Evolutionary conservation across 2,329 filamentous ascomycete species (phyloP), one percentile per base, ranked within the genome.

Genomic region (Nothophaeocryptopus gaeumannii): DNA sequence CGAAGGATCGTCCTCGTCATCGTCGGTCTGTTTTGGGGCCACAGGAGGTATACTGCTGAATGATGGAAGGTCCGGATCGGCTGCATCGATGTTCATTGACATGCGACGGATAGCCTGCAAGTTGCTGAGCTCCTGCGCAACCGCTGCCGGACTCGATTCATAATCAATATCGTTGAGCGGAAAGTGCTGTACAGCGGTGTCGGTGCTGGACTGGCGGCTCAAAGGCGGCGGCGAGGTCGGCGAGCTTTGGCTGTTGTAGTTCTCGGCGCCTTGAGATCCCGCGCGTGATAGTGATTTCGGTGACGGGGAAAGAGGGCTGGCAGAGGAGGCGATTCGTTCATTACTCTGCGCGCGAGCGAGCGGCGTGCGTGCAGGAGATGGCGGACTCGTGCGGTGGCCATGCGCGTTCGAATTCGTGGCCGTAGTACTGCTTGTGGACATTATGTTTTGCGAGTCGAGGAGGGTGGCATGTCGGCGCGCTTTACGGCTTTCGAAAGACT

Each of bases 71-170:
- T 95, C 88, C 0, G 88, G 82, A 62, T 95, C 73, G 20, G 80
- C 74, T 5, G 75, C 78, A 58, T 82, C 80, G 5, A 95, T 88
- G 67, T 95, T 91, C 90, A 96, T 96, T 14, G 91, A 96, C 84
- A 96, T 88, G 58, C 91, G 83, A 60, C 91, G 82, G 55, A 96
- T 80, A 2, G 91, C 91, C 69, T 95, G 90, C 53, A 96, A 73
- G 65, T 96, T 96, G 74, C 86, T 95, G 61, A 96, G 74, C 72
- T 96, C 91, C 72, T 95, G 89, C 20, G 89, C 89, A 51, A 96
- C 88, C 54, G 91, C 89, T 51, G 85, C 90, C 1, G 91, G 86
- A 63, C 92, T 86, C 56, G 90, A 90, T 68, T 96, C 92, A 68
- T 93, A 93, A 64, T 91, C 88, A 56, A 95, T 80, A 60, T 92